phyloP scores from a whole-genome alignment of 345 rosid genomes.

The Citrus cavaleriei region DNA sequence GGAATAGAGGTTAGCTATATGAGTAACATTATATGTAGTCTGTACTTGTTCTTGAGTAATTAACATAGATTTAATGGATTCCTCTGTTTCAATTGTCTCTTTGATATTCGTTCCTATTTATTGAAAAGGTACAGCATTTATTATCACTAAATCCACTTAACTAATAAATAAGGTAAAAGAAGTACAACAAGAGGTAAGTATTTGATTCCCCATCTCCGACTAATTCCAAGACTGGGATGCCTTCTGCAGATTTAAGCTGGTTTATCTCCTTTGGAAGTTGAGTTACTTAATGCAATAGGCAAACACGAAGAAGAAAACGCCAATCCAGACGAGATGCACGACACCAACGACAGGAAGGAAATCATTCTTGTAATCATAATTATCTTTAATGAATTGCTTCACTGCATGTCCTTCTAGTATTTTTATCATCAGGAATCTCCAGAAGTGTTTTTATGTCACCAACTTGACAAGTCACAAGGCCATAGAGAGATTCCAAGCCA shows the following conservation, averaged over 20 bases:
- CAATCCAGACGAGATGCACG: constrained; percentile 49
- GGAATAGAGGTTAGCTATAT: too few relatives aligned
- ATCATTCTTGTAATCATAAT: constrained; percentile 44
- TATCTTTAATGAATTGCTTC: constrained; percentile 41
- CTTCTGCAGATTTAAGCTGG: background rate
- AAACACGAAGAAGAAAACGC: constrained; percentile 44
- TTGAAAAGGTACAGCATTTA: too few relatives aligned
- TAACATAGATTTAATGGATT: too few relatives aligned
- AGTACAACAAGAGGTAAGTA: background rate
- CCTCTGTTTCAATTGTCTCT: too few relatives aligned
- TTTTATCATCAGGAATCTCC: constrained; percentile 35
- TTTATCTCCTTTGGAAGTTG: constrained; percentile 58
- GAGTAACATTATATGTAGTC: too few relatives aligned
- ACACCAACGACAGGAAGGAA: constrained; percentile 63
- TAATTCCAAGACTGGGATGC: too few relatives aligned
- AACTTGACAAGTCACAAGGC: constrained; percentile 66
- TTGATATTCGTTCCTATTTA: too few relatives aligned
- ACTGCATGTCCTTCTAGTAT: constrained; percentile 6
- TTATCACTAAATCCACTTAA: too few relatives aligned
- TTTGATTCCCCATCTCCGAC: background rate
- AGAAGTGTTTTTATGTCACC: constrained; percentile 42
- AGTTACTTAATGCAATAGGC: constrained; percentile 56
- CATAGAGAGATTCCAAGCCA: constrained; percentile 78
- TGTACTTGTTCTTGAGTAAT: too few relatives aligned
- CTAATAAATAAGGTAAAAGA: background rate